These are phyloP conservation scores for Tilletia caries DNA, from an alignment of 1,284 basidiomycete species.

Conservation along the genomic window DNA sequence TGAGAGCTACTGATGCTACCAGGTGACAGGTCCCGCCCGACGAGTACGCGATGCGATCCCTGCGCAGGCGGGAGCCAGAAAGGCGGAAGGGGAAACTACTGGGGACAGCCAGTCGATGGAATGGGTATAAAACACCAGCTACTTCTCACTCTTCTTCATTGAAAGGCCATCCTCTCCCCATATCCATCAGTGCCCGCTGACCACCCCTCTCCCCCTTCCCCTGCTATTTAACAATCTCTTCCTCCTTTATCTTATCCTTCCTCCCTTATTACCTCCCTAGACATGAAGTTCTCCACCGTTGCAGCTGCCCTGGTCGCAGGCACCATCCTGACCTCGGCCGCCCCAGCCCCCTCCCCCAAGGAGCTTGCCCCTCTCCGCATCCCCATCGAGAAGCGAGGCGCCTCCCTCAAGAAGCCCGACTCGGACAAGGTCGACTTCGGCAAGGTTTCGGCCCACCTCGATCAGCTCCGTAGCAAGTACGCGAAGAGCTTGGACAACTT, in stretches of 20 bases:
- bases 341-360: conserved; percentile 27
- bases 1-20: too few relatives aligned
- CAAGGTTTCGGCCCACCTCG: conserved; percentile 36
- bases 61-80: too few relatives aligned
- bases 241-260: not conserved
- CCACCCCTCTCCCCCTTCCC: not conserved
- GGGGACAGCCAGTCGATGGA: too few relatives aligned
- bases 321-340: conserved; percentile 27
- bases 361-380: conserved; percentile 29
- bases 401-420: conserved; percentile 21
- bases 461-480: conserved; percentile 34
- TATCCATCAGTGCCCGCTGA: conserved; percentile 1
- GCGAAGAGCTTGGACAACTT: conserved; percentile 29
- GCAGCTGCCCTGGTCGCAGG: conserved; percentile 36
- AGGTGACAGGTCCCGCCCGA: too few relatives aligned
- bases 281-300: conserved; percentile 42
- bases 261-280: conserved; percentile 1
- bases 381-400: conserved; percentile 31
- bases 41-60: too few relatives aligned
- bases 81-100: too few relatives aligned
- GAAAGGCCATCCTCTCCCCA: too few relatives aligned
- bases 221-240: not conserved
- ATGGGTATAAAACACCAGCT: too few relatives aligned
- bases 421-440: conserved; percentile 31
- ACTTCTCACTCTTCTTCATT: too few relatives aligned